Evolutionary conservation across 768 basidiomycete genomes (phyloP), one percentile per base, ranked within the genome.

Genomic region (Suillus alpinus): DNA sequence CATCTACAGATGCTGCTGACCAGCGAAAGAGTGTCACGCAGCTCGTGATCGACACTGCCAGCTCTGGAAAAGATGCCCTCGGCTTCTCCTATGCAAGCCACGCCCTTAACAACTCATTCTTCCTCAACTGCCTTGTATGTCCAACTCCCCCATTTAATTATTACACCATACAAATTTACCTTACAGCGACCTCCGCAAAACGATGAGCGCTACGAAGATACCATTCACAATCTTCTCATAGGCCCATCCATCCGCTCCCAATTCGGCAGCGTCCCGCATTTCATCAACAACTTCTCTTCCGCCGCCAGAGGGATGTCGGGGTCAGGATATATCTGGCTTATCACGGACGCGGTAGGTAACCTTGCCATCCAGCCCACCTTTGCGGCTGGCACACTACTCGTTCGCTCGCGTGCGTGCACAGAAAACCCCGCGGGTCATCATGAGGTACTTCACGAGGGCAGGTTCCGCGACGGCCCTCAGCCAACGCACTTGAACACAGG

Each of bases 51-150:
- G 80, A 81, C 39, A 85, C 89, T 10, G 84, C 93, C 0, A 67
- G 76, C 16, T 76, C 84, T 34, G 83, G 83, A 46, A 77, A 83
- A 26, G 76, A 85, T 57, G 81, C 86, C 1, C 75, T 95, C 57
- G 84, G 86, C 29, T 98, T 95, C 75, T 96, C 92, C 75, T 94
- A 95, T 69, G 94, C 95, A 4, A 90, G 90, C 64, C 83, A 93
- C 51, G 92, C 96, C 6, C 78, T 98, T 63, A 99, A 98, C 77
- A 98, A 97, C 74, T 87, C 87, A 66, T 98, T 93, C 83, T 98
- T 98, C 81, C 82, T 99, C 32, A 83, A 92, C 65, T 81, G 81
- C 60, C 80, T 99, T 41, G 96, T 98, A 72, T 56, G 94, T 81
- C 32, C 43, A 29, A 23, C 29, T 55, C 56, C 40, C 16, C 6